Evolutionary conservation across 441 rosid genomes (phyloP), one percentile per base, ranked within the genome.

Genomic region (Hypseocharis bilobata): DNA sequence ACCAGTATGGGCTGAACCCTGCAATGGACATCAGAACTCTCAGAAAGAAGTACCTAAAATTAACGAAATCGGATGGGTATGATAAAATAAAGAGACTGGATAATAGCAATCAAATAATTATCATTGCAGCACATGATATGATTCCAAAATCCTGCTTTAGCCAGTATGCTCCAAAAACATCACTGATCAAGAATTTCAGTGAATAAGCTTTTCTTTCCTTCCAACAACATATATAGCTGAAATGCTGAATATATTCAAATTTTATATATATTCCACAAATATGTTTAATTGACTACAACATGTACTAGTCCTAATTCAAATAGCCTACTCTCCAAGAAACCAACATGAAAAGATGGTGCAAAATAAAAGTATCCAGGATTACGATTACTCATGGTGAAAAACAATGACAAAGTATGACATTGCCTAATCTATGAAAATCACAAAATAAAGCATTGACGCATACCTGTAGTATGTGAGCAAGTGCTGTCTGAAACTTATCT

Each of bases 1-100:
- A 76, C 99, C 98, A 7, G 98, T 88, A 76, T 91, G 96, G 71
- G 99, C 96, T 63, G 99, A 89, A 77, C 99, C 99, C 99, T 94
- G 91, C 67, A 76, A 80, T 54, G 25, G 58, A 23, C 29, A 25
- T 10, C 57, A 54, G 30, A 54, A 25, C 30, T 54, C 30, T 2
- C 8, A 10, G 30, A 52, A 22, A 13, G 40, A 34, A 34, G 0
- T 52, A 22, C 29, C n/a, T 52, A 52, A 1, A 17, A 45, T 8
- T 19, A 6, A 51, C 22, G 7, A 51, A 6, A 23, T 11, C n/a
- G n/a, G 25, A 22, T 23, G 1, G 3, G 13, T 13, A 51, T 19
- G 28, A 51, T 51, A 20, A 22, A 36, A 20, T 10, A 3, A 5
- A 51, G 51, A 44, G 17, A 16, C n/a, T 44, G 14, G 51, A 51